phyloP scores from a whole-genome alignment of 345 rosid genomes.

The Noccaea bulbosa region DNA sequence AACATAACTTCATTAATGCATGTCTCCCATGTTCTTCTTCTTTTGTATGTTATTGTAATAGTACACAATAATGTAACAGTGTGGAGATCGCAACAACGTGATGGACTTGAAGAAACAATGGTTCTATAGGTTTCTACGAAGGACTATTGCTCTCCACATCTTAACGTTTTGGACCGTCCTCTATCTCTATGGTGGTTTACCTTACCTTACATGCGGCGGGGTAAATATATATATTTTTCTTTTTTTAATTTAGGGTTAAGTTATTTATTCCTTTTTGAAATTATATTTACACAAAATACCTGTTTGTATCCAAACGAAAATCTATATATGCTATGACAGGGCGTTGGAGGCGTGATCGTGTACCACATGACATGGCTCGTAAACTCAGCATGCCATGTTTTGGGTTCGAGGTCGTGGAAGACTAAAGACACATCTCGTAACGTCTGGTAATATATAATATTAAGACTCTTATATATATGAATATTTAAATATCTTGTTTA shows the following conservation, averaged over 20 bases:
- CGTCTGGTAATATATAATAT: slow-evolving; percentile 58
- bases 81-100: slow-evolving; percentile 62
- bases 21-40: not conserved
- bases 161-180: slow-evolving; percentile 56
- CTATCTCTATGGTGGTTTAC: slow-evolving; percentile 68
- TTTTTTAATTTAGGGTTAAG: not conserved
- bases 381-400: slow-evolving; percentile 86
- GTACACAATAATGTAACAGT: slow-evolving; percentile 23
- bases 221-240: slow-evolving; percentile 50
- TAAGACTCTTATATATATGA: not conserved
- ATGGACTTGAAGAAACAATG: slow-evolving; percentile 82
- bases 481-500: not conserved
- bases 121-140: slow-evolving; percentile 66
- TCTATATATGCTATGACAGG: slow-evolving; percentile 46
- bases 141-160: slow-evolving; percentile 65
- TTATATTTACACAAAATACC: no score
- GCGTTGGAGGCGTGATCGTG: slow-evolving; percentile 62
- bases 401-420: slow-evolving; percentile 84
- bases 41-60: not conserved
- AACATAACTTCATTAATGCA: not conserved
- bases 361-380: slow-evolving; percentile 83
- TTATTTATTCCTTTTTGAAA: no score
- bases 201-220: slow-evolving; percentile 88
- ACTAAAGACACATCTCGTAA: slow-evolving; percentile 81
- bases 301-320: not conserved